A percentile compares a stretch with the other conserved stretches of the same genome.
Evolutionary conservation across 768 basidiomycete species (phyloP).

Genomic region (Tubosaeta sp.): DNA sequence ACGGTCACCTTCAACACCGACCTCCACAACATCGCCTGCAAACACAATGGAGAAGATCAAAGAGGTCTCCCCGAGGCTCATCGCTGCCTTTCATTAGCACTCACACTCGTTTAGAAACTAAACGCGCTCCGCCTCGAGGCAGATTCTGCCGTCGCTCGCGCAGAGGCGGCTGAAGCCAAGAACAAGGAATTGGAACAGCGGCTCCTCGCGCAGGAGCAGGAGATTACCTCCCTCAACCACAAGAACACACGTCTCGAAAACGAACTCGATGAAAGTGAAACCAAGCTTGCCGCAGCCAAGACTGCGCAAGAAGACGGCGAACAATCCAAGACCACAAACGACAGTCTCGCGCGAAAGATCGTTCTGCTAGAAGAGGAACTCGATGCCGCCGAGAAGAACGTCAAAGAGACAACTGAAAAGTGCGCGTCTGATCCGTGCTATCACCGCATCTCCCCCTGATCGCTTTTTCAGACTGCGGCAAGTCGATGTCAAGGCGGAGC

Average conservation of each 20-base stretch:
- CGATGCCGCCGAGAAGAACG: constrained; percentile 91
- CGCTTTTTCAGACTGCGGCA: constrained; percentile 68
- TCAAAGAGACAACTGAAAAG: constrained; percentile 97
- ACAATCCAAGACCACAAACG: constrained; percentile 63
- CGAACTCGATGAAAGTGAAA: constrained; percentile 70
- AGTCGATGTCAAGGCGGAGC: constrained; percentile 98
- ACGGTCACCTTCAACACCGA: constrained; percentile 25
- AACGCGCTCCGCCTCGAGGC: constrained; percentile 76
- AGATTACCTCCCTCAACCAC: constrained; percentile 74
- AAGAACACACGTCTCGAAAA: constrained; percentile 60
- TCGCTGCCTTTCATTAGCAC: not conserved
- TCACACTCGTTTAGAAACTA: constrained; percentile 55
- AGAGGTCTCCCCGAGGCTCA: constrained; percentile 28
- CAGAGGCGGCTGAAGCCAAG: constrained; percentile 83
- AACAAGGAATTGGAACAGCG: constrained; percentile 73
- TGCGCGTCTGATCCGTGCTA: constrained; percentile 29
- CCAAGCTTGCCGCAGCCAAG: constrained; percentile 63
- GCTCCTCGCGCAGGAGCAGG: constrained; percentile 80
- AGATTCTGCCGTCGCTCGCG: constrained; percentile 73
- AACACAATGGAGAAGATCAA: constrained; percentile 46
- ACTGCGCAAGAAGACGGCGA: constrained; percentile 62
- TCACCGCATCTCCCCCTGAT: constrained; percentile 19
- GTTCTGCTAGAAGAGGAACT: constrained; percentile 93
- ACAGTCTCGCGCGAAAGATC: constrained; percentile 77
- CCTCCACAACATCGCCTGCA: constrained; percentile 6